Conservation (phyloP, 1,139 yeast genomes). For the Geotrichum klebahnii region DNA sequence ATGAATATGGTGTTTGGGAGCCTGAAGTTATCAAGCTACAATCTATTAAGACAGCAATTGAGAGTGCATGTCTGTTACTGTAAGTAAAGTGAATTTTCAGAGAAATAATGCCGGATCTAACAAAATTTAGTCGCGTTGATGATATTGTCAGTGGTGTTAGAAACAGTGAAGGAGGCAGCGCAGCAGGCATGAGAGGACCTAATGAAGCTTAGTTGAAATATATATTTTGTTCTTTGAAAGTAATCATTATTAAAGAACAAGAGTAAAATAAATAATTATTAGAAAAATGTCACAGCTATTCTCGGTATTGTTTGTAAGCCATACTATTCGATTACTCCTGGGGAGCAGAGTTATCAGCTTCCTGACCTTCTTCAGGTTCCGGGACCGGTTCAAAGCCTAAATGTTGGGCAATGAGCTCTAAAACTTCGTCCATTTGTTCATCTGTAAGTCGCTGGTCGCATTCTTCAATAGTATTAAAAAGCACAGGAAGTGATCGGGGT, state of each 20-base stretch:
- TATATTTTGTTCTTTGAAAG: constrained; percentile 5
- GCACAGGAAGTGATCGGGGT: constrained; percentile 73
- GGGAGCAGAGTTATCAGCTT: constrained; percentile 8
- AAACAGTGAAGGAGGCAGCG: constrained; percentile 36
- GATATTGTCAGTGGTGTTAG: constrained; percentile 97
- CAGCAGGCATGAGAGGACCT: constrained; percentile 28
- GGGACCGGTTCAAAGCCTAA: constrained; percentile 34
- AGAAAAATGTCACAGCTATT: background rate
- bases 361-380: constrained; percentile 13
- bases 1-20: constrained; percentile 95
- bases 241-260: constrained; percentile 13
- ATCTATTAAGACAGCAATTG: constrained; percentile 93
- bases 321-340: background rate
- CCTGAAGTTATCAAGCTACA: constrained; percentile 97
- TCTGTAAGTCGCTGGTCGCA: constrained; percentile 78
- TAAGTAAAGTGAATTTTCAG: constrained; percentile 8
- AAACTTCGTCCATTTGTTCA: constrained; percentile 53
- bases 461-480: constrained; percentile 81
- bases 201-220: constrained; percentile 21
- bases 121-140: constrained; percentile 60
- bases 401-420: constrained; percentile 48
- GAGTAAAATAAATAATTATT: constrained; percentile 21
- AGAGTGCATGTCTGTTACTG: constrained; percentile 88
- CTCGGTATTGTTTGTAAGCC: background rate
- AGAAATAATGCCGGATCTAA: constrained; percentile 1